Evolutionary conservation across 495 filamentous ascomycete species (phyloP).

Genomic region (Endocarpon pusillum): DNA sequence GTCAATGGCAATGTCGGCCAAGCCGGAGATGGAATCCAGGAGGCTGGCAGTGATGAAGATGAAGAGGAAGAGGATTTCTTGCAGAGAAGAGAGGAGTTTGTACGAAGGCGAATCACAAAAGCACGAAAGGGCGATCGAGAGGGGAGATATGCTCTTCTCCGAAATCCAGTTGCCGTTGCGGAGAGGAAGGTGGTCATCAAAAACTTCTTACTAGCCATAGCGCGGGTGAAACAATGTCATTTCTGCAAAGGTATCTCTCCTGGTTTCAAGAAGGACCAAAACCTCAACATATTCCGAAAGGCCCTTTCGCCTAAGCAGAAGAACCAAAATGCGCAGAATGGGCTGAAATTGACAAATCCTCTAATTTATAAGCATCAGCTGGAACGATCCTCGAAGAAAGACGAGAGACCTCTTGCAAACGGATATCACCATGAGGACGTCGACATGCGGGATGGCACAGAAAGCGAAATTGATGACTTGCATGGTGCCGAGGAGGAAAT

Average conservation of each 20-base stretch:
- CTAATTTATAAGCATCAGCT: slow-evolving; percentile 26
- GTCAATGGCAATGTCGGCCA: slow-evolving; percentile 23
- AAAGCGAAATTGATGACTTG: slow-evolving; percentile 16
- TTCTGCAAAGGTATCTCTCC: slow-evolving; percentile 64
- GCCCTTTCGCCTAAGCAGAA: slow-evolving; percentile 50
- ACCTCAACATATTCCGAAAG: slow-evolving; percentile 84
- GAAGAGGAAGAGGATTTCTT: slow-evolving; percentile 46
- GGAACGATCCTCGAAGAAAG: slow-evolving; percentile 20
- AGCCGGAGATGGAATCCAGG: too few species aligned
- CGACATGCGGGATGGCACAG: slow-evolving; percentile 8
- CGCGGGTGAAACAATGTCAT: slow-evolving; percentile 44
- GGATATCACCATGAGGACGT: slow-evolving; percentile 6
- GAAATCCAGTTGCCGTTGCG: slow-evolving; percentile 60
- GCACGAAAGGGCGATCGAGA: background rate
- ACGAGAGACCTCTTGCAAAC: slow-evolving; percentile 15
- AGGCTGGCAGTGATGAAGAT: slow-evolving; percentile 35
- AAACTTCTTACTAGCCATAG: slow-evolving; percentile 58
- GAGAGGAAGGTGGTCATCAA: slow-evolving; percentile 59
- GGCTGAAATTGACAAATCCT: slow-evolving; percentile 50
- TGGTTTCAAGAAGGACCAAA: slow-evolving; percentile 67
- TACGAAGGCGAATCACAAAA: background rate
- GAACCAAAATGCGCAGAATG: slow-evolving; percentile 52
- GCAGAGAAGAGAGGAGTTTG: slow-evolving; percentile 40
- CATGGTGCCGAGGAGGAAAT: slow-evolving; percentile 53
- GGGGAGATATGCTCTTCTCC: background rate